Conservation (phyloP, 306 rosid genomes). For the Begonia loranthoides region DNA sequence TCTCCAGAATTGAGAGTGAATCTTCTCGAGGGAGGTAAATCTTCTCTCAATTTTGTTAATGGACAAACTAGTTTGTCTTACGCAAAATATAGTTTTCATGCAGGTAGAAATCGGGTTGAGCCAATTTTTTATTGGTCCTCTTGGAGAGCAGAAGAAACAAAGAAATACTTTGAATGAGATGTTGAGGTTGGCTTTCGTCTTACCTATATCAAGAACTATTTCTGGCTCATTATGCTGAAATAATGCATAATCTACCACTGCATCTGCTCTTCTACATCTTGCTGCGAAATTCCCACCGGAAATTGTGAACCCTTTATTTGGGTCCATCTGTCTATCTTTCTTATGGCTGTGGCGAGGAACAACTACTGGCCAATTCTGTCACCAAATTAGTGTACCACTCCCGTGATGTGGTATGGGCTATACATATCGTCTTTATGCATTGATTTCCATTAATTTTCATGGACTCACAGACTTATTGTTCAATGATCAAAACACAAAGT, state of each 20-base stretch:
- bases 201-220: conserved; percentile 75
- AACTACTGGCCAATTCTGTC: conserved; percentile 37
- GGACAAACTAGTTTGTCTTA: too few species aligned
- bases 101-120: conserved; percentile 91
- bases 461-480: too few species aligned
- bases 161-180: conserved; percentile 52
- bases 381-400: conserved; percentile 59
- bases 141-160: conserved; percentile 40
- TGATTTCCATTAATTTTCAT: too few species aligned
- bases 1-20: conserved; percentile 45
- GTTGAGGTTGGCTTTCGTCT: conserved; percentile 81
- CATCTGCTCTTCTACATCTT: conserved; percentile 75
- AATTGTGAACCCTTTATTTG: conserved; percentile 46
- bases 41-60: too few species aligned
- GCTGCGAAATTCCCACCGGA: conserved; percentile 67
- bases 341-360: conserved; percentile 55
- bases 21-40: conserved; percentile 77
- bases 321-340: conserved; percentile 79
- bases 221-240: conserved; percentile 72
- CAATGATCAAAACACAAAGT: too few species aligned
- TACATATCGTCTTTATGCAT: too few species aligned
- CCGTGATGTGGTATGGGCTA: conserved; percentile 67
- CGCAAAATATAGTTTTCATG: not conserved
- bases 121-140: conserved; percentile 72
- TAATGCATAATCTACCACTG: conserved; percentile 65